A percentile compares a stretch with the other conserved stretches of the same genome.
Evolutionary conservation across 2,329 filamentous ascomycete genomes (phyloP).

Genomic region (Penicillium sp.): DNA sequence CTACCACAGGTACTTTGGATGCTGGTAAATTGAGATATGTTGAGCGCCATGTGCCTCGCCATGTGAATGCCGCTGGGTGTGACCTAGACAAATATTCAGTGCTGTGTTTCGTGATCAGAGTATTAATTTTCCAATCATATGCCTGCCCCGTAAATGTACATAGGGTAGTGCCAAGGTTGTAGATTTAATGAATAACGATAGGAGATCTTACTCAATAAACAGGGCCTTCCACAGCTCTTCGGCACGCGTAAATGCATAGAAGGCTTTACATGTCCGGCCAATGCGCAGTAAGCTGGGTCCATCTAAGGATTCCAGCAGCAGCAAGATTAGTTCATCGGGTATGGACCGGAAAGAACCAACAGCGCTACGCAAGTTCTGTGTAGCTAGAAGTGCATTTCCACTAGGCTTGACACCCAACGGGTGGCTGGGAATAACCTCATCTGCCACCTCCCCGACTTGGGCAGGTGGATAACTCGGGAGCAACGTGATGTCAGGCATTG

Average conservation of each 20-base stretch:
- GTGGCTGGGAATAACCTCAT: constrained; percentile 67
- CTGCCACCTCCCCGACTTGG: constrained; percentile 18
- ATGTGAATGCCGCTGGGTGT: constrained; percentile 51
- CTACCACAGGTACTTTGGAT: constrained; percentile 56
- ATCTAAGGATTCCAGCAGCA: constrained; percentile 74
- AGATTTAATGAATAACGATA: not conserved
- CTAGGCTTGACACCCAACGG: constrained; percentile 81
- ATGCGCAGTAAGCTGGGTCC: constrained; percentile 60
- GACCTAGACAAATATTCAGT: constrained; percentile 27
- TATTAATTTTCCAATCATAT: not conserved
- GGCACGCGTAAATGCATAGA: constrained; percentile 78
- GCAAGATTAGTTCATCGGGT: constrained; percentile 76
- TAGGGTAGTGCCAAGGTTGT: not conserved
- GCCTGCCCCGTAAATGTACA: not conserved
- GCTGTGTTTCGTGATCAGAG: not conserved
- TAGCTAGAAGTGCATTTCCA: constrained; percentile 73
- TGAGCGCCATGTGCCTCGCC: constrained; percentile 81
- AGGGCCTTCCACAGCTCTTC: constrained; percentile 89
- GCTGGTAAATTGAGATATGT: constrained; percentile 65
- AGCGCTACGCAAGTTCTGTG: constrained; percentile 63
- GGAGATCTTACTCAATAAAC: constrained; percentile 70
- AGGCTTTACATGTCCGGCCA: constrained; percentile 75
- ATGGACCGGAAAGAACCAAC: constrained; percentile 66
- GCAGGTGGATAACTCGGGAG: constrained; percentile 22
- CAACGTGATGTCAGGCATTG: constrained; percentile 36